Evolutionary conservation across 805 yeast species (phyloP).

Genomic region (Hanseniaspora clermontiae): DNA sequence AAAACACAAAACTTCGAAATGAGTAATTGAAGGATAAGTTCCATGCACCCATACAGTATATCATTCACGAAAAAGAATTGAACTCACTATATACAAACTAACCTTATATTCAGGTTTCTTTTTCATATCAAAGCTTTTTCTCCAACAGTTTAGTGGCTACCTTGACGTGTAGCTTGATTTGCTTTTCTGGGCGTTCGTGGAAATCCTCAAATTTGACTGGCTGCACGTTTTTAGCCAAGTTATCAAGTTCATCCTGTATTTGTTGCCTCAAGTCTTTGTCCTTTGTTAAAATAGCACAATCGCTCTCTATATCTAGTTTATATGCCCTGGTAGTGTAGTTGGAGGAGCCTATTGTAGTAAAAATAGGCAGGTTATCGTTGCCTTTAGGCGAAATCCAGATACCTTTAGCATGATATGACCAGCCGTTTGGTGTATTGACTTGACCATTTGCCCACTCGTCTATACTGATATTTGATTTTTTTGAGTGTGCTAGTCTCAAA

Average conservation of each 20-base stretch:
- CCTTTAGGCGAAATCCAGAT: conserved; percentile 60
- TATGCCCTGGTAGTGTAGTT: conserved; percentile 88
- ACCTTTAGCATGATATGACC: conserved; percentile 98
- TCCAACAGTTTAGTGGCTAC: conserved; percentile 54
- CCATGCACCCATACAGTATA: background rate
- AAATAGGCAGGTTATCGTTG: conserved; percentile 42
- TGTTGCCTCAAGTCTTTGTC: conserved; percentile 44
- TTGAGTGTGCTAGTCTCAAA: conserved; percentile 36
- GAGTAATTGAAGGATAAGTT: background rate
- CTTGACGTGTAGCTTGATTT: conserved; percentile 49
- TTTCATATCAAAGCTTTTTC: conserved; percentile 33
- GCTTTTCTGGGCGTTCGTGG: conserved; percentile 44
- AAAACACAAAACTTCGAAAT: background rate
- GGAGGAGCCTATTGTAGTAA: conserved; percentile 82
- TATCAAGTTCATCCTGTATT: conserved; percentile 52
- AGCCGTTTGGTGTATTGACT: conserved; percentile 69
- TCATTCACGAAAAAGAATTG: background rate
- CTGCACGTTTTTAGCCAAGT: conserved; percentile 43
- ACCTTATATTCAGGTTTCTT: background rate
- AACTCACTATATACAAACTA: background rate
- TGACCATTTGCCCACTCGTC: conserved; percentile 81
- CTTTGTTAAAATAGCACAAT: conserved; percentile 64
- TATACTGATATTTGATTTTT: conserved; percentile 37
- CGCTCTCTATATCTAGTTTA: conserved; percentile 74
- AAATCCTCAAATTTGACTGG: conserved; percentile 50